phyloP scores from a whole-genome alignment of 192 early-diverging fungal genomes.

The Backusella macrospora region DNA sequence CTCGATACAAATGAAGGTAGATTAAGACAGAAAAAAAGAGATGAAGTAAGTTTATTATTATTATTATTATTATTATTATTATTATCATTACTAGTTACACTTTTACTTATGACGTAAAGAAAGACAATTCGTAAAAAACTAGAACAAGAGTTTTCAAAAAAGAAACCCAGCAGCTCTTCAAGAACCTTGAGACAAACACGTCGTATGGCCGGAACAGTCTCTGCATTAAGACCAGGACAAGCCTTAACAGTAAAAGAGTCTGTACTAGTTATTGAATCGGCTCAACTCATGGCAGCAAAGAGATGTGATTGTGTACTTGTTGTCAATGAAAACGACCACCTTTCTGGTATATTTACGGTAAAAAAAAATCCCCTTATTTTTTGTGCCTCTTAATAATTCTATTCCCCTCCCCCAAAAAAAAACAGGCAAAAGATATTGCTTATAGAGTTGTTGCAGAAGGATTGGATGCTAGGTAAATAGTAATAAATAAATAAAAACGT shows the following conservation, averaged over 20 bases:
- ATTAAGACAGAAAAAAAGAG: slow-evolving; percentile 15
- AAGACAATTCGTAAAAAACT: slow-evolving; percentile 72
- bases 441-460: slow-evolving; percentile 89
- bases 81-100: neutral
- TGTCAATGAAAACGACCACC: slow-evolving; percentile 89
- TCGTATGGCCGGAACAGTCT: slow-evolving; percentile 82
- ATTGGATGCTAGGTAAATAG: slow-evolving; percentile 41
- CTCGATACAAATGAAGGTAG: slow-evolving; percentile 15
- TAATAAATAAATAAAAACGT: slow-evolving; percentile 3
- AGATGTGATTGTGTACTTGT: slow-evolving; percentile 93
- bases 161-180: slow-evolving; percentile 40
- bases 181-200: slow-evolving; percentile 27
- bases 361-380: neutral
- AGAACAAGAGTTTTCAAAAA: slow-evolving; percentile 70
- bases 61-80: neutral
- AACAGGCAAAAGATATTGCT: slow-evolving; percentile 89
- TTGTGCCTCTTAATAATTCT: too few relatives aligned
- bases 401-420: neutral
- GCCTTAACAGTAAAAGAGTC: slow-evolving; percentile 85
- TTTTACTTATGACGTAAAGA: neutral
- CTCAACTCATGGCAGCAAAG: slow-evolving; percentile 98
- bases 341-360: slow-evolving; percentile 91
- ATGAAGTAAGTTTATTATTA: slow-evolving; percentile 1
- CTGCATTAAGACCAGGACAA: slow-evolving; percentile 80
- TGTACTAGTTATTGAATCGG: slow-evolving; percentile 76